These are phyloP conservation scores for Fraxinus baroniana DNA, from an alignment of 305 asterid species.

Conservation along the genomic window DNA sequence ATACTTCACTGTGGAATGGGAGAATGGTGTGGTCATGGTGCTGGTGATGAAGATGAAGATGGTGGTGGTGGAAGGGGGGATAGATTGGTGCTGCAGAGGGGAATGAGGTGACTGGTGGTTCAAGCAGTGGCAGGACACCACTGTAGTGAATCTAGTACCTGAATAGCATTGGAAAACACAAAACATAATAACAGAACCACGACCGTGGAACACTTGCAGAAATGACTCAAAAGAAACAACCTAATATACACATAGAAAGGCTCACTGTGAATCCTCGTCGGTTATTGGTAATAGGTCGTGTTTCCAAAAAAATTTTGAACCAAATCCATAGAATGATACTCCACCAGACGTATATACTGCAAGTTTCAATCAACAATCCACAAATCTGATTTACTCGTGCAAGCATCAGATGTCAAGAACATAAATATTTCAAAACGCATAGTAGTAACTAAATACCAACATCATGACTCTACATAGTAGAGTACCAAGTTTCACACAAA, in stretches of 20 bases:
- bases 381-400: not conserved
- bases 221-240: not conserved
- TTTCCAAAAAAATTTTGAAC: not conserved
- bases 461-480: not conserved
- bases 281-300: not conserved
- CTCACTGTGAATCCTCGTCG: not conserved
- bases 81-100: too few relatives aligned
- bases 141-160: not conserved
- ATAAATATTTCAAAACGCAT: not conserved
- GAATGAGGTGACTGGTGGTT: not conserved
- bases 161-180: not conserved
- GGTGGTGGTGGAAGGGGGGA: too few relatives aligned
- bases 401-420: not conserved
- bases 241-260: not conserved
- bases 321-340: not conserved
- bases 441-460: not conserved
- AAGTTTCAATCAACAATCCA: not conserved
- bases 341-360: not conserved
- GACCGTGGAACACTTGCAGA: not conserved
- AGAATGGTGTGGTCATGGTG: too few relatives aligned
- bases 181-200: not conserved
- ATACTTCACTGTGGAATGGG: too few relatives aligned
- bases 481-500: not conserved
- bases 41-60: too few relatives aligned
- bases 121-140: not conserved